Evolutionary conservation across 2,329 filamentous ascomycete genomes (phyloP), one percentile per base, ranked within the genome.

Genomic region (Didymella glomerata): DNA sequence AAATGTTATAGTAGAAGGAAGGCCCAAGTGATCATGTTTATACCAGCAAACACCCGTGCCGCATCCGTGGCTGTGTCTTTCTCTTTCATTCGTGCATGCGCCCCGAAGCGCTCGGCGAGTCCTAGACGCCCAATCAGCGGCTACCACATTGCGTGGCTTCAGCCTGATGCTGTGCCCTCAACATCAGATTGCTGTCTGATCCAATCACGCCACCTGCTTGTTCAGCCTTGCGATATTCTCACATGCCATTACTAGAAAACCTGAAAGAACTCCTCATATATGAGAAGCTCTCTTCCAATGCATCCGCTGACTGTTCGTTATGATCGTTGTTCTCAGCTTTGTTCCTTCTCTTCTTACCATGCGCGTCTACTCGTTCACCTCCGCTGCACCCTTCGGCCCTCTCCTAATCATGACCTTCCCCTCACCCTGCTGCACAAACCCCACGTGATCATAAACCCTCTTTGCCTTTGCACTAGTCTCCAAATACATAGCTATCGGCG

Each of bases 391-490:
- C 14, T 24, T 58, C 4, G 45, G 56, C 1, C 49, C 56, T 9
- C 49, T 49, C 30, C 42, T 42, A 6, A 50, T 2, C 10, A 22
- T 47, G 14, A 44, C 24, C 2, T 51, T 51, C 16, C 50, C 27
- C 27, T 51, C 57, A 1, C 51, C 51, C 18, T 28, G 27, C 51
- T 65, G 66, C 2, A 70, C 70, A 65, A 76, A 76, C 8, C 74
- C 73, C 8, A 53, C 40, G 52, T 70, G 67, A 65, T 70, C 60
- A 56, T 76, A 76, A n/a, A 76, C 66, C 1, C 57, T 61, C 44
- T 66, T 65, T 9, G 67, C 72, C 34, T 60, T 64, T 1, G 65
- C 64, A 28, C 57, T 57, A 46, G 58, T 65, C 68, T 76, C 72
- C 30, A 76, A 14, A 68, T 69, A 76, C 64, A 74, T 51, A 0